phyloP scores from a whole-genome alignment of 495 filamentous ascomycete genomes.

The Podospora comata region DNA sequence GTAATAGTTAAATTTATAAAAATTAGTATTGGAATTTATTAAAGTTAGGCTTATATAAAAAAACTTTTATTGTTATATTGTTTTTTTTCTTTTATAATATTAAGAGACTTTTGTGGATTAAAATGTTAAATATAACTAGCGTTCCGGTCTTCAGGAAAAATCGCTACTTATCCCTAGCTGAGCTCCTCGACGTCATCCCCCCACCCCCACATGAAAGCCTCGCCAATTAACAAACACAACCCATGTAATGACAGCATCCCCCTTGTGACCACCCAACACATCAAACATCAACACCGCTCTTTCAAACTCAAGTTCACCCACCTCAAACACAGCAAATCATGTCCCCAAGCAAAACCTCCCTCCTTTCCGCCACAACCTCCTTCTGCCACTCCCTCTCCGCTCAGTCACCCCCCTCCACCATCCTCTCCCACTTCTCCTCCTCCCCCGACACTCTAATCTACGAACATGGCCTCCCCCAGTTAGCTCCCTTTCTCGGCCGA shows the following conservation, averaged over 20 bases:
- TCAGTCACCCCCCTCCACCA: slow-evolving; percentile 28
- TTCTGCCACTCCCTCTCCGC: slow-evolving; percentile 50
- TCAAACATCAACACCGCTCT: not conserved
- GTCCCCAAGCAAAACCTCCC: slow-evolving; percentile 26
- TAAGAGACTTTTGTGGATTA: too few relatives aligned
- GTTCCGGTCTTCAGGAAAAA: too few relatives aligned
- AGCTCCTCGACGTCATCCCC: too few relatives aligned
- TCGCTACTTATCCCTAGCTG: too few relatives aligned
- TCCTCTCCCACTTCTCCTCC: slow-evolving; percentile 52
- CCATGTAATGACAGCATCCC: too few relatives aligned
- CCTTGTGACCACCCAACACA: not conserved
- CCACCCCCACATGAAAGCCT: too few relatives aligned
- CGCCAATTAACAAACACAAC: too few relatives aligned
- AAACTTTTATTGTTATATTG: too few relatives aligned
- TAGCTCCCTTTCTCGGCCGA: slow-evolving; percentile 58
- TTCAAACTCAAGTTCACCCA: not conserved
- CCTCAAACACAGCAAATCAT: slow-evolving; percentile 2
- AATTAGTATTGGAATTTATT: too few relatives aligned
- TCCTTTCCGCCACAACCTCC: slow-evolving; percentile 42
- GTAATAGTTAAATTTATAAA: too few relatives aligned
- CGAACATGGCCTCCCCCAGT: slow-evolving; percentile 54
- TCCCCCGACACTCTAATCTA: slow-evolving; percentile 31
- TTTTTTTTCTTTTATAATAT: too few relatives aligned
- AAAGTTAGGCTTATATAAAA: fast-evolving
- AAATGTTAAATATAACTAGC: too few relatives aligned